Evolutionary conservation across 2,329 filamentous ascomycete genomes (phyloP), one percentile per base, ranked within the genome.

Genomic region (Colletotrichum horii): DNA sequence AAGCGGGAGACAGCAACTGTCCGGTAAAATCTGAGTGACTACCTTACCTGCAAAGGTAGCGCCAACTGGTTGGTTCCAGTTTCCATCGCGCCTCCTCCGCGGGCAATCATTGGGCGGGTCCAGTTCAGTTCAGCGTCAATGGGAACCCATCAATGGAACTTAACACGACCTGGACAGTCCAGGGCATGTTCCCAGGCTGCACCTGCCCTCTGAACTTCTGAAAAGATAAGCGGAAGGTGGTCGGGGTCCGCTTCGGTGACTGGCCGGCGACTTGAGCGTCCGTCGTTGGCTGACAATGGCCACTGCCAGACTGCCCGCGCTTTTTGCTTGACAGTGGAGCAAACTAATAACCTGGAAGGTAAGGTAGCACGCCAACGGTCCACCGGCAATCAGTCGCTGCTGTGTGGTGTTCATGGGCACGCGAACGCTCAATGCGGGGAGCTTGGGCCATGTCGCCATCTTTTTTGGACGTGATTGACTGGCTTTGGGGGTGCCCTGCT

Each of bases 401-500:
- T 14, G 43, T 52, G 38, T 48, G 19, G 38, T 48, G 38, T 48
- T 48, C 38, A 48, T 48, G 38, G 38, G 60, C 48, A 67, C 60
- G 34, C 70, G 43, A 52, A 52, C n/a, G 43, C 43, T 52, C 43
- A 14, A 76, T 79, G 78, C 74, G 70, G 72, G 79, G 79, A 80
- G 79, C 79, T 80, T 80, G 78, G 79, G 77, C 79, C 75, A 77
- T 69, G 34, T 66, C 76, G 58, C 71, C 66, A 75, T 75, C 70
- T 60, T 68, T 56, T 69, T 60, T 60, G 43, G 64, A 68, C 16
- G 58, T 66, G 56, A 71, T 75, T 75, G 73, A 75, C 70, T 68
- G 73, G 19, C n/a, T 6, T 11, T 12, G 62, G n/a, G 52, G 14
- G 38, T 22, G 69, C 62, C 73, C 73, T 56, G 69, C 68, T 65